A percentile compares a stretch with the other conserved stretches of the same genome.
Evolutionary conservation across 768 basidiomycete species (phyloP).

Genomic region (Serendipita sp.): DNA sequence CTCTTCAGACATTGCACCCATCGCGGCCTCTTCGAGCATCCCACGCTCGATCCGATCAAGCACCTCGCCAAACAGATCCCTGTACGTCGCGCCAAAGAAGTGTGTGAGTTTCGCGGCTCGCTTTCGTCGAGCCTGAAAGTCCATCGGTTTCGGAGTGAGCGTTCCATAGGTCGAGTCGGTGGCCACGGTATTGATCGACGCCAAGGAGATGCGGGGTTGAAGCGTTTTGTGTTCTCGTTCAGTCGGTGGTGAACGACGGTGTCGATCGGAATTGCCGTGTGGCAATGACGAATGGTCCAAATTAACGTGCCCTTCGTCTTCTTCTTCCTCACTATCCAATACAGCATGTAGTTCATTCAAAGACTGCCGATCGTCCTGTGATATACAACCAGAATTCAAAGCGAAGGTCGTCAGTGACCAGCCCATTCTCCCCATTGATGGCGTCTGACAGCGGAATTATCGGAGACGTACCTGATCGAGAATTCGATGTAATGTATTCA

Average conservation of each 20-base stretch:
- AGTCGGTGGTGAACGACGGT: background rate
- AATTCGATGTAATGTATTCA: conserved; percentile 2
- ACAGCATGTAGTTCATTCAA: conserved; percentile 5
- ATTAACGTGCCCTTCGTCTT: background rate
- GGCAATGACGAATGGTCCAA: background rate
- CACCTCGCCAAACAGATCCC: conserved; percentile 58
- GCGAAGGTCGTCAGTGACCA: too few species aligned
- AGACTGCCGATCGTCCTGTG: conserved; percentile 4
- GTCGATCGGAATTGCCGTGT: background rate
- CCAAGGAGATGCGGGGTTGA: background rate
- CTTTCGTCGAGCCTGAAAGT: conserved; percentile 54
- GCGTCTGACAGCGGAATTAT: background rate
- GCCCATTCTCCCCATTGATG: background rate
- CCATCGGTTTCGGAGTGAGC: conserved; percentile 2
- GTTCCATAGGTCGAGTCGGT: conserved; percentile 5
- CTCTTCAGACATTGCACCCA: conserved; percentile 46
- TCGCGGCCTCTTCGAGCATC: conserved; percentile 49
- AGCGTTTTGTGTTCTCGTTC: background rate
- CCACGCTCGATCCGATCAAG: conserved; percentile 66
- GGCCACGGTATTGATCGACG: conserved; percentile 7
- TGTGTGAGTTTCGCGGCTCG: conserved; percentile 70
- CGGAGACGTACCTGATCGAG: conserved; percentile 3
- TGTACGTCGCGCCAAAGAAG: conserved; percentile 80
- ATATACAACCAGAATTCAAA: too few species aligned
- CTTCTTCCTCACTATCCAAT: background rate